Conservation (phyloP, 2,329 filamentous ascomycete genomes). For the Ilyonectria robusta region DNA sequence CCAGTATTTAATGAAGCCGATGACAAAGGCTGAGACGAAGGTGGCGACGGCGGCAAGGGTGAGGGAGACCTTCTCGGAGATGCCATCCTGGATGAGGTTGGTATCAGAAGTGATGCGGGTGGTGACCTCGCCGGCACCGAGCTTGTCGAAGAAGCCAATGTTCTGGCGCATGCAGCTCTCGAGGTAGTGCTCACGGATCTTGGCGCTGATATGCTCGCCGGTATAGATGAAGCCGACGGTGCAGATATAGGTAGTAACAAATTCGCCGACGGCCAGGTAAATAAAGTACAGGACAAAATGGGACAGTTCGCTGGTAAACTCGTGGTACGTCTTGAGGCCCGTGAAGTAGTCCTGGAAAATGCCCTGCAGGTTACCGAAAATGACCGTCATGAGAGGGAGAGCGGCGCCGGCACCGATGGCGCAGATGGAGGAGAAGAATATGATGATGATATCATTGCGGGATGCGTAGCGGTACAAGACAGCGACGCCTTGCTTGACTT, state of each 20-base stretch:
- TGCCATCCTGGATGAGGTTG: slow-evolving; percentile 92
- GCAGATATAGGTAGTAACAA: slow-evolving; percentile 81
- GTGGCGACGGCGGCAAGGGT: slow-evolving; percentile 83
- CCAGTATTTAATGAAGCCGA: slow-evolving; percentile 93
- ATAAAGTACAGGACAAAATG: slow-evolving; percentile 85
- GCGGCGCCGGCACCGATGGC: slow-evolving; percentile 82
- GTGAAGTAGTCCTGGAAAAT: slow-evolving; percentile 77
- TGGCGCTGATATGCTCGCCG: slow-evolving; percentile 83
- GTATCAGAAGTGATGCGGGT: slow-evolving; percentile 95
- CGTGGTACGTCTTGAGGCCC: slow-evolving; percentile 58
- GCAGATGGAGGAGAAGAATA: slow-evolving; percentile 72
- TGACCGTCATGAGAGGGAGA: slow-evolving; percentile 83
- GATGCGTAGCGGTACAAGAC: slow-evolving; percentile 81
- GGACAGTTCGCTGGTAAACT: slow-evolving; percentile 73
- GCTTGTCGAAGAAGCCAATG: slow-evolving; percentile 92
- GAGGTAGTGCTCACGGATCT: slow-evolving; percentile 87
- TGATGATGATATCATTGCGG: slow-evolving; percentile 73
- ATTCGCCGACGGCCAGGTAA: slow-evolving; percentile 87
- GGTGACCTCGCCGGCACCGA: slow-evolving; percentile 93
- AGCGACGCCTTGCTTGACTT: slow-evolving; percentile 74
- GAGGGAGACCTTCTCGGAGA: slow-evolving; percentile 89
- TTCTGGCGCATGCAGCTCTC: slow-evolving; percentile 88
- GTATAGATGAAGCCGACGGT: slow-evolving; percentile 94
- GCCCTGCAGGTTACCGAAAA: slow-evolving; percentile 84
- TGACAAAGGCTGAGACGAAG: slow-evolving; percentile 90